Evolutionary conservation across 1,284 basidiomycete genomes (phyloP).

Genomic region (Ceratobasidium papillatum): DNA sequence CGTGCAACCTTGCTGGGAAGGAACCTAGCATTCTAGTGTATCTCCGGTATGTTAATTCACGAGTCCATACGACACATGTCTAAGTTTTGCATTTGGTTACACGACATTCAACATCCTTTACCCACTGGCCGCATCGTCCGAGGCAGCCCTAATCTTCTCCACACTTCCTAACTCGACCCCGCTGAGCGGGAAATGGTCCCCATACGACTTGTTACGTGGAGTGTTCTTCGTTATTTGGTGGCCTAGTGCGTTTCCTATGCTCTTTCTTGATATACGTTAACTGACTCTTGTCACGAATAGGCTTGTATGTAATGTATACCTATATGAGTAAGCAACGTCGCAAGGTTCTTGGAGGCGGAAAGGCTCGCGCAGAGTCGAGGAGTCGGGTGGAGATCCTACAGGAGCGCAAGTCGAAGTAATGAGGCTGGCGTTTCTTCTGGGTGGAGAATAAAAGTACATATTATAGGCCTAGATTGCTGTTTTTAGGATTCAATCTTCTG

Average conservation of each 20-base stretch:
- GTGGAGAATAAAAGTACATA: background rate
- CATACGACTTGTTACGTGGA: slow-evolving; percentile 65
- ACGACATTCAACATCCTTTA: slow-evolving; percentile 94
- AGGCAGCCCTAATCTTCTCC: slow-evolving; percentile 84
- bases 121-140: slow-evolving; percentile 89
- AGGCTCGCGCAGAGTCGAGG: slow-evolving; percentile 3
- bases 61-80: background rate
- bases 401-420: slow-evolving; percentile 1
- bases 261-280: background rate
- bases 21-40: slow-evolving; percentile 54
- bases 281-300: slow-evolving; percentile 53
- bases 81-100: slow-evolving; percentile 64
- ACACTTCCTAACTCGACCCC: slow-evolving; percentile 70
- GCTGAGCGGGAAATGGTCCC: slow-evolving; percentile 48
- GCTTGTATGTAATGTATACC: slow-evolving; percentile 86
- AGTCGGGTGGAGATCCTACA: slow-evolving; percentile 22
- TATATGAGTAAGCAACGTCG: slow-evolving; percentile 88
- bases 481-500: background rate
- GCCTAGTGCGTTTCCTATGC: slow-evolving; percentile 70
- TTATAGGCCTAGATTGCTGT: background rate
- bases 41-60: slow-evolving; percentile 51
- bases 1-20: slow-evolving; percentile 68
- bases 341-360: slow-evolving; percentile 68
- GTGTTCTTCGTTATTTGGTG: slow-evolving; percentile 86
- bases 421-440: background rate